Percentiles rank a stretch among this genome's conserved stretches.
phyloP scores from a whole-genome alignment of 2,329 filamentous ascomycete genomes.

The Aspergillus ochraceoroseus region DNA sequence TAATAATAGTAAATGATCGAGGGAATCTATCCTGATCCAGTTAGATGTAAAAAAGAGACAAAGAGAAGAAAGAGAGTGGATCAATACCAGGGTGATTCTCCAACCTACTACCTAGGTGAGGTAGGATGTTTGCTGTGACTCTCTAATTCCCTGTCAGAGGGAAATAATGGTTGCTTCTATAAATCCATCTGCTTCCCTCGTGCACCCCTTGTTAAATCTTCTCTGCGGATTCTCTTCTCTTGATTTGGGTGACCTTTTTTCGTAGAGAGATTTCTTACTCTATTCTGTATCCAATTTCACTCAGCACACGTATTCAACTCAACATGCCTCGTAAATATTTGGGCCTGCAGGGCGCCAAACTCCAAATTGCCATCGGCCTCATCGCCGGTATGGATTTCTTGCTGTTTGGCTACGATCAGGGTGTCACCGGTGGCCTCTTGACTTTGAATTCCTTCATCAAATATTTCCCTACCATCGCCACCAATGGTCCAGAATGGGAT shows the following conservation, averaged over 20 bases:
- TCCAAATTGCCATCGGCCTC: constrained; percentile 43
- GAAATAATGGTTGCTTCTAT: constrained; percentile 9
- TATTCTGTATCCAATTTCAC: background rate
- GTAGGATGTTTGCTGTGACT: background rate
- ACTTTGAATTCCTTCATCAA: constrained; percentile 40
- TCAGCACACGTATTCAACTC: constrained; percentile 2
- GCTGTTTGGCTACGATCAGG: constrained; percentile 39
- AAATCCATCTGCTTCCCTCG: constrained; percentile 13
- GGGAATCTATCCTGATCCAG: no score
- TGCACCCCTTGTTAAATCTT: constrained; percentile 16
- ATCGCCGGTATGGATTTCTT: constrained; percentile 44
- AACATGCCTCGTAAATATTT: constrained; percentile 32
- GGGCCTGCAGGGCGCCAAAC: constrained; percentile 40
- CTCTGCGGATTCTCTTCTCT: no score
- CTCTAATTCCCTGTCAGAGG: background rate
- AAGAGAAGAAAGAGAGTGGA: no score
- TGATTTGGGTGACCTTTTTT: no score
- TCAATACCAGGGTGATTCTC: no score
- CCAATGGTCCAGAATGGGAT: constrained; percentile 16
- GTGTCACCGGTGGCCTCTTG: constrained; percentile 45
- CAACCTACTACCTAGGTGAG: no score
- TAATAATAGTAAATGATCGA: no score
- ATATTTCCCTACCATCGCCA: constrained; percentile 42
- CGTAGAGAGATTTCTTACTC: no score
- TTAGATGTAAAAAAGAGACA: no score